These are phyloP conservation scores for Penicillium sp. DNA, from an alignment of 2,329 filamentous ascomycete genomes.

Conservation along the genomic window DNA sequence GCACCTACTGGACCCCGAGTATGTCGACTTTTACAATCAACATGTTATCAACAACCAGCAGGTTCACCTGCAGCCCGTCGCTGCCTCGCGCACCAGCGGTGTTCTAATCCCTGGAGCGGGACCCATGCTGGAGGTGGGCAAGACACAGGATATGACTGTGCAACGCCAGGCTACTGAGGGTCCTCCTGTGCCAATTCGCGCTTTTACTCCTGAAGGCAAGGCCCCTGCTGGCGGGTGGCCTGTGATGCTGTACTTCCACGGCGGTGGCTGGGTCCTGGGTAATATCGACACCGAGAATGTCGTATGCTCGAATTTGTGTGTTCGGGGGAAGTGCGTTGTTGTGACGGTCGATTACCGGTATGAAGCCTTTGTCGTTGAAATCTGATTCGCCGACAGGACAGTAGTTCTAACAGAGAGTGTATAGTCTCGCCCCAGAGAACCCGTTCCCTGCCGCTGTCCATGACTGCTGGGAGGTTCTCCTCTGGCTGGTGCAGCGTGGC, in stretches of 20 bases:
- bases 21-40: constrained; percentile 58
- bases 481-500: constrained; percentile 51
- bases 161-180: constrained; percentile 52
- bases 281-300: constrained; percentile 63
- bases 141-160: constrained; percentile 51
- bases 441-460: constrained; percentile 61
- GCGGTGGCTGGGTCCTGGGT: constrained; percentile 63
- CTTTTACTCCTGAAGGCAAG: constrained; percentile 55
- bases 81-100: constrained; percentile 55
- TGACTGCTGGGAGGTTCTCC: constrained; percentile 60
- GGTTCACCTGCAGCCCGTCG: constrained; percentile 59
- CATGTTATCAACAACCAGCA: constrained; percentile 56
- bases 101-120: constrained; percentile 59
- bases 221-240: constrained; percentile 57
- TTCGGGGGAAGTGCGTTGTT: constrained; percentile 55
- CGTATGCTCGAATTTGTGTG: constrained; percentile 59
- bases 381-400: background rate
- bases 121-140: constrained; percentile 53
- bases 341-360: constrained; percentile 61
- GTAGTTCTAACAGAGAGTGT: background rate
- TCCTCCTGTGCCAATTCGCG: constrained; percentile 53
- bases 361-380: constrained; percentile 11
- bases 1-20: constrained; percentile 54
- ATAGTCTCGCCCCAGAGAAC: constrained; percentile 59
- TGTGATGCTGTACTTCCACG: constrained; percentile 61